Conservation (phyloP, 441 rosid genomes). For the Heliophila coronopifolia region DNA sequence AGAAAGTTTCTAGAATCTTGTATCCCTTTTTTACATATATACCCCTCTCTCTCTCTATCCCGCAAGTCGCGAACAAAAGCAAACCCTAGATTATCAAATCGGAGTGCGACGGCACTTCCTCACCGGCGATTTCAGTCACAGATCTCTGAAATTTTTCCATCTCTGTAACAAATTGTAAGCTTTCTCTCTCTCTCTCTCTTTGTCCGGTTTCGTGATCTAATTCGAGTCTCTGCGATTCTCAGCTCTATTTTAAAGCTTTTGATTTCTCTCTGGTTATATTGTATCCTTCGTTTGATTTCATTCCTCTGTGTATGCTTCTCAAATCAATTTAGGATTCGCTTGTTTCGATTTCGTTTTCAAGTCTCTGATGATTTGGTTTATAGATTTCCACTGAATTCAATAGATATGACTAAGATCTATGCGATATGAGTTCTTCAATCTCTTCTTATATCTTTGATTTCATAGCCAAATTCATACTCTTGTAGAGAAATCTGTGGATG, state of each 20-base stretch:
- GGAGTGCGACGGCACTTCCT: slow-evolving; percentile 20
- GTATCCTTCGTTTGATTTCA: not conserved
- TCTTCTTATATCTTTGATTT: not conserved
- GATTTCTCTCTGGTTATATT: not conserved
- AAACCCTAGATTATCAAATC: slow-evolving; percentile 31
- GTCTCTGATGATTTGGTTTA: not conserved
- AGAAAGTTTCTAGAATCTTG: too few species aligned
- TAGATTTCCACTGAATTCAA: not conserved
- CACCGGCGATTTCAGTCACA: slow-evolving; percentile 4
- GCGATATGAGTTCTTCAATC: not conserved
- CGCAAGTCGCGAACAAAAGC: slow-evolving; percentile 18
- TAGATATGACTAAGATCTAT: slow-evolving; percentile 10
- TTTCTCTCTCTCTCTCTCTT: slow-evolving; percentile 3
- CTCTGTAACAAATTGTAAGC: slow-evolving; percentile 4
- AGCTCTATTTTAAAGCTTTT: not conserved
- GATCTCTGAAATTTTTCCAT: slow-evolving; percentile 8
- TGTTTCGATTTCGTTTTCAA: not conserved
- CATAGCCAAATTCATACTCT: not conserved
- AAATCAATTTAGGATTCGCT: too few species aligned
- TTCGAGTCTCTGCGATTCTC: not conserved
- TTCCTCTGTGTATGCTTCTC: not conserved
- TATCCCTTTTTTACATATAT: too few species aligned
- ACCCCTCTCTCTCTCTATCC: not conserved
- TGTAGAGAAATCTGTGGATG: not conserved
- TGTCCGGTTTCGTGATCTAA: not conserved